These are phyloP conservation scores for Pseudogymnoascus verrucosus DNA, from an alignment of 2,329 filamentous ascomycete species.

Conservation along the genomic window DNA sequence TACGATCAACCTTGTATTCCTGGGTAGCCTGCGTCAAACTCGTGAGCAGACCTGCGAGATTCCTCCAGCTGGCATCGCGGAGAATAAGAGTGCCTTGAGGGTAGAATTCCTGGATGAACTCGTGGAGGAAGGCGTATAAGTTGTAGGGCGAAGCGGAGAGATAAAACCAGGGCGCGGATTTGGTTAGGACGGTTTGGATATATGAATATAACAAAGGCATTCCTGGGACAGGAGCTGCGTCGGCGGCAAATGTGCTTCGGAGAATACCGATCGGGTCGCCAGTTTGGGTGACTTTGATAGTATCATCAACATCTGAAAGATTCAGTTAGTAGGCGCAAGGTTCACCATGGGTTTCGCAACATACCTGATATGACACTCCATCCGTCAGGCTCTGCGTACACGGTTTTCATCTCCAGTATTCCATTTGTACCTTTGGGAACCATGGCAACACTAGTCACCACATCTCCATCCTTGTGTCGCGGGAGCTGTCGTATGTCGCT, in stretches of 20 bases:
- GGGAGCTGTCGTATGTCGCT: conserved; percentile 51
- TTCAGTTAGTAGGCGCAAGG: background rate
- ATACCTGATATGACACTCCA: conserved; percentile 74
- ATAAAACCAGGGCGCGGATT: conserved; percentile 77
- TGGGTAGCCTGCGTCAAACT: conserved; percentile 74
- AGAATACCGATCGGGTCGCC: conserved; percentile 73
- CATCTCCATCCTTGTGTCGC: conserved; percentile 37
- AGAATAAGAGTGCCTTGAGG: conserved; percentile 75
- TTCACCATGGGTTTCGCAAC: conserved; percentile 13
- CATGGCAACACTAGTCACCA: conserved; percentile 39
- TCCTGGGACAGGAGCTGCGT: conserved; percentile 60
- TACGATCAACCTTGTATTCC: conserved; percentile 76
- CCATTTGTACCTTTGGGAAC: conserved; percentile 47
- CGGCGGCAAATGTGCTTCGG: conserved; percentile 72
- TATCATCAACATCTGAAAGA: conserved; percentile 75
- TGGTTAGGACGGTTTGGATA: conserved; percentile 45
- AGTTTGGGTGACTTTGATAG: conserved; percentile 85
- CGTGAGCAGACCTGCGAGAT: conserved; percentile 68
- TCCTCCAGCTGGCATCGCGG: conserved; percentile 80
- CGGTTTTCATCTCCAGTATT: conserved; percentile 57
- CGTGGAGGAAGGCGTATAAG: conserved; percentile 75
- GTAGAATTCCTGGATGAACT: conserved; percentile 64
- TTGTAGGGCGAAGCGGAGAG: conserved; percentile 92
- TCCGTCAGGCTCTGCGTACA: conserved; percentile 67
- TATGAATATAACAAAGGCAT: conserved; percentile 80